Conservation (phyloP, 2,329 filamentous ascomycete species). For the Ceratocystis destructans region DNA sequence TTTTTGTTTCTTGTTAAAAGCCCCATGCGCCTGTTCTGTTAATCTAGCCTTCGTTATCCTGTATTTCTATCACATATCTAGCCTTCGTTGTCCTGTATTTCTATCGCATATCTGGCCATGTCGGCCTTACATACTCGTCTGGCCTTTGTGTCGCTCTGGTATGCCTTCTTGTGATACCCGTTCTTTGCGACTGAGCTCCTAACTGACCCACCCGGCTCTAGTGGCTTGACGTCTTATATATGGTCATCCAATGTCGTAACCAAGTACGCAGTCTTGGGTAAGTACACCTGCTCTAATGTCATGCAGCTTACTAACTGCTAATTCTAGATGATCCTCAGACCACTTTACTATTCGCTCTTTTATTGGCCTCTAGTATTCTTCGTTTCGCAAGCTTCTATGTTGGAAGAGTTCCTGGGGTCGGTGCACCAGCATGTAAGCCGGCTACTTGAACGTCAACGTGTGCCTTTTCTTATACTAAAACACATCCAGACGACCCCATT, state of each 20-base stretch:
- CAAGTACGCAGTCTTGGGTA: constrained; percentile 19
- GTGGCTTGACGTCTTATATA: constrained; percentile 14
- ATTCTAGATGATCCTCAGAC: constrained; percentile 18
- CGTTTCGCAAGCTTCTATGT: constrained; percentile 20
- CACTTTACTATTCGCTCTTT: constrained; percentile 29
- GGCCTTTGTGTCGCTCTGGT: constrained; percentile 16
- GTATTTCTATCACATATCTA: not conserved
- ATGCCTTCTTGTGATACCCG: not conserved
- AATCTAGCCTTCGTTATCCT: not conserved
- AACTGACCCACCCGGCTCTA: not conserved
- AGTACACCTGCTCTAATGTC: not conserved
- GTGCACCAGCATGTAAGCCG: constrained; percentile 21
- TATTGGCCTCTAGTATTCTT: constrained; percentile 31
- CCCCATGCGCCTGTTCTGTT: not conserved
- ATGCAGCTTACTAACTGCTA: not conserved
- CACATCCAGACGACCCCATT: constrained; percentile 6
- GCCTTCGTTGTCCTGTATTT: not conserved
- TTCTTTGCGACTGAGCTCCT: not conserved
- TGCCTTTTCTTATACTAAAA: not conserved
- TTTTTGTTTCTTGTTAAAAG: not conserved
- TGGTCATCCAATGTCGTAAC: constrained; percentile 14
- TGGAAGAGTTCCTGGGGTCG: constrained; percentile 21
- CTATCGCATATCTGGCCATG: constrained; percentile 6
- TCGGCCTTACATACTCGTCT: constrained; percentile 11
- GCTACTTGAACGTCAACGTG: not conserved